Percentiles rank a stretch among this genome's conserved stretches.
These are phyloP conservation scores for Vicia faba DNA, from an alignment of 306 rosid species.

Conservation along the genomic window DNA sequence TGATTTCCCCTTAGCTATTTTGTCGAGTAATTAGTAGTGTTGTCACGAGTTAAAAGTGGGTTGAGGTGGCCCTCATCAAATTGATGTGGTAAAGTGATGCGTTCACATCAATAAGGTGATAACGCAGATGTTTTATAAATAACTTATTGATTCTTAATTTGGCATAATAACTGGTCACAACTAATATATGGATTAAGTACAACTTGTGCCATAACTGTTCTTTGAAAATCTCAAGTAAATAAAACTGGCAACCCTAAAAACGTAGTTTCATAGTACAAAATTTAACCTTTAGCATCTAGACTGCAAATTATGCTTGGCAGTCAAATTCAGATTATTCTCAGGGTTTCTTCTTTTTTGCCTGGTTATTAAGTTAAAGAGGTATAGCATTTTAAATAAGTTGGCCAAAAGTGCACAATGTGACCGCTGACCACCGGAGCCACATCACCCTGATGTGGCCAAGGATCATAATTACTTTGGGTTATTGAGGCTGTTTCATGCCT, in stretches of 20 bases:
- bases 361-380: slow-evolving; percentile 15
- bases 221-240: not conserved
- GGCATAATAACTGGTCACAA: not conserved
- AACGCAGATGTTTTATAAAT: slow-evolving; percentile 14
- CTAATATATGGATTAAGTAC: slow-evolving; percentile 7
- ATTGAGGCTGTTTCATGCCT: slow-evolving; percentile 19
- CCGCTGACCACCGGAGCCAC: slow-evolving; percentile 1
- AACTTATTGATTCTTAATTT: not conserved
- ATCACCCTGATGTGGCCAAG: slow-evolving; percentile 3
- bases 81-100: slow-evolving; percentile 3
- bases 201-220: not conserved
- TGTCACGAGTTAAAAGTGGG: slow-evolving; percentile 4
- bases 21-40: slow-evolving; percentile 8
- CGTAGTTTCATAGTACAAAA: not conserved
- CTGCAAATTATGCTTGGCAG: not conserved
- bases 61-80: slow-evolving; percentile 8
- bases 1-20: slow-evolving; percentile 14
- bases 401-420: slow-evolving; percentile 6
- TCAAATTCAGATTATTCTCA: not conserved
- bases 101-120: not conserved
- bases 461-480: slow-evolving; percentile 6
- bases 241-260: slow-evolving; percentile 10
- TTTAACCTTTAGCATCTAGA: slow-evolving; percentile 15
- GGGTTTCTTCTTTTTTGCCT: not conserved
- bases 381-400: slow-evolving; percentile 6